phyloP scores from a whole-genome alignment of 352 stramenopile species.

The Globisporangium spinosum region DNA sequence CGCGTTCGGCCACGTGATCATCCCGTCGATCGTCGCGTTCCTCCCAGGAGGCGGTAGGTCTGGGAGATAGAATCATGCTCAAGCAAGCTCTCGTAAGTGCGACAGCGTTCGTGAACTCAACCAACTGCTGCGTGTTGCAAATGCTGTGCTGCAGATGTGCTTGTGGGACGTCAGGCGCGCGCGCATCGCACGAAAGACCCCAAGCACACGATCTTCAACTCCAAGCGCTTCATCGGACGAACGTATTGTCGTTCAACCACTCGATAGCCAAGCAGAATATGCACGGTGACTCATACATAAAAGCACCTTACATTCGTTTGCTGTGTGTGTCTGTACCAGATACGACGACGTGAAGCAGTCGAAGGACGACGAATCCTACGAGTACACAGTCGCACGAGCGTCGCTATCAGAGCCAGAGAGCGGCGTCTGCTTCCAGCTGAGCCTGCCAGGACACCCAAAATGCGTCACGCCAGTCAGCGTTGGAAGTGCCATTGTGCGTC shows the following conservation, averaged over 20 bases:
- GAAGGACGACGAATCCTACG: conserved; percentile 33
- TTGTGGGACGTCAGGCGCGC: conserved; percentile 48
- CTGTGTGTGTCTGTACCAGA: conserved; percentile 9
- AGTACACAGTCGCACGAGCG: conserved; percentile 33
- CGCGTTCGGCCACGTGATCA: conserved; percentile 37
- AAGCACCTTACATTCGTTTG: neutral
- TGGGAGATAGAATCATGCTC: no score
- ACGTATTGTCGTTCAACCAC: conserved; percentile 18
- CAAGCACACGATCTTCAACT: conserved; percentile 67
- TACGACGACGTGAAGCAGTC: conserved; percentile 28
- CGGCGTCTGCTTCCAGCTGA: conserved; percentile 48
- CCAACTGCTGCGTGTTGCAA: neutral
- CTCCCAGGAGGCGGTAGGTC: conserved; percentile 37
- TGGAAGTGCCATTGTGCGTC: conserved; percentile 36
- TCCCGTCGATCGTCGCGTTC: conserved; percentile 68
- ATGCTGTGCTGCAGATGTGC: conserved; percentile 21
- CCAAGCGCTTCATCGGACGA: conserved; percentile 70
- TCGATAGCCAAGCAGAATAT: neutral
- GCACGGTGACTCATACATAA: neutral
- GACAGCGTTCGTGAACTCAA: no score
- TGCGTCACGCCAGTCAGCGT: conserved; percentile 50
- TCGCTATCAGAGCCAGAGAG: conserved; percentile 12
- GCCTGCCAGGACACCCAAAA: conserved; percentile 28
- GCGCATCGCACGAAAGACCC: conserved; percentile 50
- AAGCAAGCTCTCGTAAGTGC: no score